phyloP scores from a whole-genome alignment of 106 monocot species.

The Gastrodia elata region DNA sequence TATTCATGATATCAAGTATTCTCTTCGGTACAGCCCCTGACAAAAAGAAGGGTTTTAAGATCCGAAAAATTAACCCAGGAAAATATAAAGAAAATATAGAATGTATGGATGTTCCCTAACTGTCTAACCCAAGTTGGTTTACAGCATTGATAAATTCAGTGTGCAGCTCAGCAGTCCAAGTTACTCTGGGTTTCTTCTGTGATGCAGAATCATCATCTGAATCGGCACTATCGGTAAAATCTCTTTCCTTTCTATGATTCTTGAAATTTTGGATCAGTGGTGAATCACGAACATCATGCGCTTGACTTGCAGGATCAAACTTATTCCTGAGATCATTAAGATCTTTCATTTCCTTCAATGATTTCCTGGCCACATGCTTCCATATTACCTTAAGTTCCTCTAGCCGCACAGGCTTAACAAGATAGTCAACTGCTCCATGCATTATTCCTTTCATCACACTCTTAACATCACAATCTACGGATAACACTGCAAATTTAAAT shows the following conservation, averaged over 20 bases:
- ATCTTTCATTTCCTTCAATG: background rate
- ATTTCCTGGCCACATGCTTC: constrained; percentile 29
- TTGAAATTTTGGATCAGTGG: background rate
- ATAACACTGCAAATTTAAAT: constrained; percentile 20
- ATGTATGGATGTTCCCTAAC: constrained; percentile 8
- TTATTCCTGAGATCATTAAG: background rate
- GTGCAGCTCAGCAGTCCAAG: constrained; percentile 19
- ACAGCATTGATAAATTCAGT: constrained; percentile 17
- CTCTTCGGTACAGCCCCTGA: constrained; percentile 22
- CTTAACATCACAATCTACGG: constrained; percentile 10
- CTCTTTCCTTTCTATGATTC: constrained; percentile 1
- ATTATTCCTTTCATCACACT: constrained; percentile 30
- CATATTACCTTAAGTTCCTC: constrained; percentile 29
- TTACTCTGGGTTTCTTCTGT: constrained; percentile 19
- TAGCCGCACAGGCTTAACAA: constrained; percentile 25
- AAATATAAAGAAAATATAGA: background rate
- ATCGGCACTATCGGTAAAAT: background rate
- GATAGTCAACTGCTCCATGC: constrained; percentile 27
- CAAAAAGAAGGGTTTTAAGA: background rate
- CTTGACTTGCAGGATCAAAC: background rate
- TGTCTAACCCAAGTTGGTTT: constrained; percentile 16
- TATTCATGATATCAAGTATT: constrained; percentile 26
- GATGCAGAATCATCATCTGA: constrained; percentile 5
- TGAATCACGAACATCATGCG: constrained; percentile 1
- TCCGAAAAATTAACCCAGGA: background rate